These are phyloP conservation scores for Trifolium pratense DNA, from an alignment of 306 rosid species.

Conservation along the genomic window DNA sequence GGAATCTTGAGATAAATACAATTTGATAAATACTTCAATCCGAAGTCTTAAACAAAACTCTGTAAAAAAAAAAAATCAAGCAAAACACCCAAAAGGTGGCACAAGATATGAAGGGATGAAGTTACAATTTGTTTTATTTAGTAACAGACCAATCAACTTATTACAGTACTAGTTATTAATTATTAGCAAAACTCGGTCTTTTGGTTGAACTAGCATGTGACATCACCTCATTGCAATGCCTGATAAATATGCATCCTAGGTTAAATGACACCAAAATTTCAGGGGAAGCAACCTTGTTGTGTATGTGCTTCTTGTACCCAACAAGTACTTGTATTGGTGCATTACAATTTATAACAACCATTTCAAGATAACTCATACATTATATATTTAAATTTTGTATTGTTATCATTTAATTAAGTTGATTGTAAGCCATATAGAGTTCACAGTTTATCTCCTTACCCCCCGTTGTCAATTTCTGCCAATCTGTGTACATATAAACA, in stretches of 20 bases:
- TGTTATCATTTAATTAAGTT: slow-evolving; percentile 6
- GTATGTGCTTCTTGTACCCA: background rate
- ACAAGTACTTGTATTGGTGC: background rate
- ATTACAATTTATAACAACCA: slow-evolving; percentile 3
- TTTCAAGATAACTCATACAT: background rate
- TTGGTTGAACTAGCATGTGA: slow-evolving; percentile 10
- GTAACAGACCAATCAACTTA: slow-evolving; percentile 8
- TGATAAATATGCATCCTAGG: background rate
- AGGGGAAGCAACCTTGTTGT: background rate
- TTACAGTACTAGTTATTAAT: background rate
- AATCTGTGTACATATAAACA: background rate
- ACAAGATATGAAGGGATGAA: slow-evolving; percentile 10
- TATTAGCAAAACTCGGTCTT: background rate
- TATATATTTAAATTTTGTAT: background rate
- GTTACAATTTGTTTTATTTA: background rate
- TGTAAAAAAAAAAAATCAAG: slow-evolving; percentile 4
- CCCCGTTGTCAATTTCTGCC: background rate
- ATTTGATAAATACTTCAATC: background rate
- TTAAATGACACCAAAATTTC: background rate
- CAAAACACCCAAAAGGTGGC: slow-evolving; percentile 5
- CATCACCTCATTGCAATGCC: slow-evolving; percentile 12
- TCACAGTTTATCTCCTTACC: background rate
- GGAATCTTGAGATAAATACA: slow-evolving; percentile 6
- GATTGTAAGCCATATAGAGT: background rate
- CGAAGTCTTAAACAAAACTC: slow-evolving; percentile 9